Conservation (phyloP, 495 filamentous ascomycete genomes). For the Aspergillus wentii region DNA sequence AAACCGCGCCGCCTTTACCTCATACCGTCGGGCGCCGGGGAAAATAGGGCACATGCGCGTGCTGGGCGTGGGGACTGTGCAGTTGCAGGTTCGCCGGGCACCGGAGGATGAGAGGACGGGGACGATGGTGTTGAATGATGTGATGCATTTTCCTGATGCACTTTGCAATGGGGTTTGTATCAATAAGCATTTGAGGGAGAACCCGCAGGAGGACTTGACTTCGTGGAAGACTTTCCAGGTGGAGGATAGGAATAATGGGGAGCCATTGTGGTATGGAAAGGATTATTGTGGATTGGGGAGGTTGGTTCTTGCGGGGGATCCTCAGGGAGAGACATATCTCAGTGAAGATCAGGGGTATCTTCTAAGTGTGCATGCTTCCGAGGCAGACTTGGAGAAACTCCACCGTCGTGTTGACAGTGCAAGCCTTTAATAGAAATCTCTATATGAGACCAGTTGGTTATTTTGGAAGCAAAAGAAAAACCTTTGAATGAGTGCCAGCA, state of each 20-base stretch:
- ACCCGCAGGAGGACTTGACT: conserved; percentile 7
- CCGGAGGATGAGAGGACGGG: conserved; percentile 5
- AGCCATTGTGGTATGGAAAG: conserved; percentile 16
- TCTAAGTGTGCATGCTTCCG: conserved; percentile 10
- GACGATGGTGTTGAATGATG: conserved; percentile 16
- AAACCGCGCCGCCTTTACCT: conserved; percentile 19
- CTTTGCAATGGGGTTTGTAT: conserved; percentile 20
- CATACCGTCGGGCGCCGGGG: conserved; percentile 14
- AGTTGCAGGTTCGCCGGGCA: conserved; percentile 11
- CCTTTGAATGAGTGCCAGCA: too few relatives aligned
- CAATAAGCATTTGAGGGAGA: conserved; percentile 2
- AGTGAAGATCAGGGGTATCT: conserved; percentile 3
- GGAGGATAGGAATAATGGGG: conserved; percentile 3
- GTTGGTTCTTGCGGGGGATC: conserved; percentile 17
- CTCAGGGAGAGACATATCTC: conserved; percentile 10
- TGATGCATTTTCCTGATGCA: conserved; percentile 21
- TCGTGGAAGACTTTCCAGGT: neutral
- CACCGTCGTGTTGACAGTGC: conserved; percentile 8
- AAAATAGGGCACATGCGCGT: conserved; percentile 7
- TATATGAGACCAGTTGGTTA: too few relatives aligned
- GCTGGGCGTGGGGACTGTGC: conserved; percentile 18
- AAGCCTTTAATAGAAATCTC: too few relatives aligned
- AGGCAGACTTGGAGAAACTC: conserved; percentile 15
- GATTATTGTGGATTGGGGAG: conserved; percentile 8
- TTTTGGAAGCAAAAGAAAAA: neutral